Evolutionary conservation across 805 yeast genomes (phyloP), one percentile per base, ranked within the genome.

Genomic region (baker's yeast (Saccharomyces cerevisiae)): DNA sequence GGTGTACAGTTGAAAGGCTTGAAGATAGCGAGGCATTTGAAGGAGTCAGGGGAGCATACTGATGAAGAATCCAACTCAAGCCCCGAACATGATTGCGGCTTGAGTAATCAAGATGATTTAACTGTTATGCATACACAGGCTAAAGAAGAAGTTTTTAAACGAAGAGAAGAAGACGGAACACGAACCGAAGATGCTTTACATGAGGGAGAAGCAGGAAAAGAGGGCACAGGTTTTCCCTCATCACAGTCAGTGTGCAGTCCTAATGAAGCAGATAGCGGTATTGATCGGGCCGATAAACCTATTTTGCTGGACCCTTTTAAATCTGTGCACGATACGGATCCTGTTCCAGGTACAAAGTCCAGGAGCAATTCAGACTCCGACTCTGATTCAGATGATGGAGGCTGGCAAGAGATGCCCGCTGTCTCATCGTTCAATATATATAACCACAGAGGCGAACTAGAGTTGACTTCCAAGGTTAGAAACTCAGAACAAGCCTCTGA

Each of bases 361-460:
- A 17, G 22, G 4, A 21, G 9, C 10, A 9, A 10, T 17, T 36
- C 43, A 17, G 57, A 54, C 24, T 46, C 59, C 4, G 70, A 67
- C 36, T 68, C 69, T 4, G 73, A 70, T 22, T 71, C 67, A 9
- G 78, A 73, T 17, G 80, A 77, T 36, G 79, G 13, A 31, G 84
- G 78, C 29, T 94, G 99, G 99, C 84, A 86, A 64, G 82, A 87
- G 17, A 90, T 94, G 89, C 85, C 87, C 47, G 83, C 92, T 0
- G 84, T 89, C 29, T 83, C 96, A 2, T 81, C 84, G 50, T 77
- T 80, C 54, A 89, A 89, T 57, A 79, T 89, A 46, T 92, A 89
- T 66, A 88, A 92, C 64, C 87, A 89, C 27, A 81, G 80, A 62
- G 97, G 94, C 3, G 82, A 83, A 54, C 70, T 83, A 26, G 79